These are phyloP conservation scores for Closterium sp. DNA, from an alignment of 139 green algal genomes.

Conservation along the genomic window DNA sequence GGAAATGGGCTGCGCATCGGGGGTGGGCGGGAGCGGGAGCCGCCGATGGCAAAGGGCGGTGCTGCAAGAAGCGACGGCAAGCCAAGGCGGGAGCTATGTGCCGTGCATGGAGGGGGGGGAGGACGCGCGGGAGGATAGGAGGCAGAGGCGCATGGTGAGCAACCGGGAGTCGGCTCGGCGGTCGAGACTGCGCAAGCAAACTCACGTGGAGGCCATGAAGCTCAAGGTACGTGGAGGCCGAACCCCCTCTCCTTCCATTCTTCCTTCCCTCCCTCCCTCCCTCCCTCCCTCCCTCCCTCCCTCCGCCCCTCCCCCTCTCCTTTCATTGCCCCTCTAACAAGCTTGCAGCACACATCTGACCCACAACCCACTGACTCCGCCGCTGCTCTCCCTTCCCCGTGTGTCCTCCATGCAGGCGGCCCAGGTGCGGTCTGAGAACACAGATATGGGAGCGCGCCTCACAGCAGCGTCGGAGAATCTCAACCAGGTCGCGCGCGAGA, in stretches of 20 bases:
- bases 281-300: neutral
- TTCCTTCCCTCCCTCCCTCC: neutral
- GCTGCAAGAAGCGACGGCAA: neutral
- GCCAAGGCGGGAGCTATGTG: neutral
- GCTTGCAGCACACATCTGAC: too few relatives aligned
- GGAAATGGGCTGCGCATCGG: neutral
- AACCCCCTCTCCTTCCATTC: neutral
- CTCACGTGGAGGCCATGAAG: constrained; percentile 22
- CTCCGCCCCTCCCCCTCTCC: neutral
- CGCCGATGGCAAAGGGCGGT: neutral
- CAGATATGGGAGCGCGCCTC: neutral
- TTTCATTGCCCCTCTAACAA: too few relatives aligned
- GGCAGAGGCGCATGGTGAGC: constrained; percentile 36
- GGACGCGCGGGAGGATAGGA: constrained; percentile 14
- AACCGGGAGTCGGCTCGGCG: constrained; percentile 22
- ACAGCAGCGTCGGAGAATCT: neutral
- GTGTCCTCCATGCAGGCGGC: neutral
- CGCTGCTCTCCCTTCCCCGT: too few relatives aligned
- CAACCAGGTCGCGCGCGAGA: neutral
- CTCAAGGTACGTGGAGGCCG: neutral
- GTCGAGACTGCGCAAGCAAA: constrained; percentile 15
- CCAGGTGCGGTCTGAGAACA: neutral
- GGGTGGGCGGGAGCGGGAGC: neutral
- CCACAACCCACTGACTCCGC: neutral
- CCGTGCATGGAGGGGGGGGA: neutral